Evolutionary conservation across 192 early-diverging fungal genomes (phyloP).

Genomic region (Phycomyces blakesleeanus): DNA sequence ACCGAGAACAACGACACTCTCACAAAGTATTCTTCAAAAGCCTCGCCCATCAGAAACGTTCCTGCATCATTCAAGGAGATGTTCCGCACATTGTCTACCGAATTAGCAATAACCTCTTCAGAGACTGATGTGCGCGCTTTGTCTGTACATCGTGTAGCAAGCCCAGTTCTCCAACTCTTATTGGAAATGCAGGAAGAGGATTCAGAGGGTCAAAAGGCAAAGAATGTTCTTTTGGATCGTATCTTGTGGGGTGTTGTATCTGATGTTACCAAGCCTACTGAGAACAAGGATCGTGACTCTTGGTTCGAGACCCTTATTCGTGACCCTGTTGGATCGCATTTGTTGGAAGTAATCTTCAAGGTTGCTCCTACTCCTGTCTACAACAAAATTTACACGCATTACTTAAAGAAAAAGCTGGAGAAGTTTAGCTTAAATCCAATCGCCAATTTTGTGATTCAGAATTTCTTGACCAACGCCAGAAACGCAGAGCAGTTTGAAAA

Average conservation of each 20-base stretch:
- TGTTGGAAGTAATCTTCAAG: conserved; percentile 69
- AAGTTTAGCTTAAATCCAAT: conserved; percentile 64
- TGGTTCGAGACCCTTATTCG: conserved; percentile 57
- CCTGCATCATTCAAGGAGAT: conserved; percentile 60
- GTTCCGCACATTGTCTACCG: conserved; percentile 50
- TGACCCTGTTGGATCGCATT: conserved; percentile 74
- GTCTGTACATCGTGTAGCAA: conserved; percentile 66
- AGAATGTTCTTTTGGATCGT: conserved; percentile 51
- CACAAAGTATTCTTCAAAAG: conserved; percentile 22
- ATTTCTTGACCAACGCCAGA: conserved; percentile 60
- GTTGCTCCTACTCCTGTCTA: conserved; percentile 49
- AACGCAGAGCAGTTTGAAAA: conserved; percentile 56
- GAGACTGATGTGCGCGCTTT: conserved; percentile 54
- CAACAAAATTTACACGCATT: conserved; percentile 59
- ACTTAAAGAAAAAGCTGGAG: conserved; percentile 59
- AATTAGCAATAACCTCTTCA: conserved; percentile 43
- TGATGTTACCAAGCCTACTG: conserved; percentile 36
- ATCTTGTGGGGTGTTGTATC: conserved; percentile 52
- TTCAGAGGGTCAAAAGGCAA: conserved; percentile 38
- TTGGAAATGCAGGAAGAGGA: conserved; percentile 30
- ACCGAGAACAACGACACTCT: conserved; percentile 49
- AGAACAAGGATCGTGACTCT: conserved; percentile 45
- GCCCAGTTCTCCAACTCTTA: conserved; percentile 69
- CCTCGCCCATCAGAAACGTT: conserved; percentile 45
- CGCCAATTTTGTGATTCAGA: conserved; percentile 85